Conservation (phyloP, 768 basidiomycete species). For the Plicaturopsis crispa region DNA sequence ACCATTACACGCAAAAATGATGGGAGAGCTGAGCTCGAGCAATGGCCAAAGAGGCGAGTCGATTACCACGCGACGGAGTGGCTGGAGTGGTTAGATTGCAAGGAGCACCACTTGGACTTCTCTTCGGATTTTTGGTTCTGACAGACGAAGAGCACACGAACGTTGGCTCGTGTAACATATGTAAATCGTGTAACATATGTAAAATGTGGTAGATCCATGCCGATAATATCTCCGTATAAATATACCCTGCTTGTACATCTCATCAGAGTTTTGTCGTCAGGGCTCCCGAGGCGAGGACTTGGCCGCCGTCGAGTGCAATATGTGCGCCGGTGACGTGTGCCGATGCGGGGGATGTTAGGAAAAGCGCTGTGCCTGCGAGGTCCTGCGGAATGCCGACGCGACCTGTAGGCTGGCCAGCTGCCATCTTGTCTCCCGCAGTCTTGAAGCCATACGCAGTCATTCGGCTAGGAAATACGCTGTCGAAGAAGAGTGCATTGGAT, state of each 20-base stretch:
- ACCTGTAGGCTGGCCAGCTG: conserved; percentile 56
- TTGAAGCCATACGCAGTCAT: conserved; percentile 75
- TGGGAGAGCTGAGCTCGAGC: conserved; percentile 35
- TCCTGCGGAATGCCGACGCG: conserved; percentile 60
- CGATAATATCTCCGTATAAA: too few relatives aligned
- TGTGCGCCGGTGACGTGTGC: conserved; percentile 73
- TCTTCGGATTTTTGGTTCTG: too few relatives aligned
- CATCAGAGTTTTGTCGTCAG: too few relatives aligned
- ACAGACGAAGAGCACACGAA: too few relatives aligned
- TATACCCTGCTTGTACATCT: too few relatives aligned
- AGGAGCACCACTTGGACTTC: too few relatives aligned
- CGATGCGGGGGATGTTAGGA: conserved; percentile 63
- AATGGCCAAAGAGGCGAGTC: conserved; percentile 48
- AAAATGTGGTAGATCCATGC: too few relatives aligned
- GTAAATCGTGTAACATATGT: too few relatives aligned
- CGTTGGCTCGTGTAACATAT: too few relatives aligned
- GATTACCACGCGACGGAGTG: conserved; percentile 49
- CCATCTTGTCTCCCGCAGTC: conserved; percentile 44
- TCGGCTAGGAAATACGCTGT: conserved; percentile 70
- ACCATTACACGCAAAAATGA: conserved; percentile 31
- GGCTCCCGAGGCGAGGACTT: too few relatives aligned
- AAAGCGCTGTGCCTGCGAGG: conserved; percentile 63
- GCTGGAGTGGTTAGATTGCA: conserved; percentile 60
- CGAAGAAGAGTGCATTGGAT: not conserved
- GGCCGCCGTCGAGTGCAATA: conserved; percentile 65